Evolutionary conservation across 495 filamentous ascomycete genomes (phyloP).

Genomic region (Letharia lupina): DNA sequence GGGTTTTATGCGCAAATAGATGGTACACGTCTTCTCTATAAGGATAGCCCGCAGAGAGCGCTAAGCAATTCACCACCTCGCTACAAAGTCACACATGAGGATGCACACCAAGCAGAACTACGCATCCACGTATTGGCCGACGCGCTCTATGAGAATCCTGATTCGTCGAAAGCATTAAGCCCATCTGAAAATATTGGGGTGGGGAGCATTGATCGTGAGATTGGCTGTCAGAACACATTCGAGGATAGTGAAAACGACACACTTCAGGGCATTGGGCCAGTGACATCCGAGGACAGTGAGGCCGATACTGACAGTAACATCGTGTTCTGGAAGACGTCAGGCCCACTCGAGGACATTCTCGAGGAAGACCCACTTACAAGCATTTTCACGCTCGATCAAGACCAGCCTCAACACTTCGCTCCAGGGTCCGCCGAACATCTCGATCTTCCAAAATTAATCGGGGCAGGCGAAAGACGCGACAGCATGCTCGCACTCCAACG

Average conservation of each 20-base stretch:
- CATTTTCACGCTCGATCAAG: not conserved
- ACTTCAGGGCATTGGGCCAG: not conserved
- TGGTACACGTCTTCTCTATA: not conserved
- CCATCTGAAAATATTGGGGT: not conserved
- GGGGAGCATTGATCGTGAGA: not conserved
- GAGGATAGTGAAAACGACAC: not conserved
- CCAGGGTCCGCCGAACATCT: not conserved
- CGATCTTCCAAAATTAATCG: not conserved
- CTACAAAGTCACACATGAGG: not conserved
- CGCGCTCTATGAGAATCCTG: not conserved
- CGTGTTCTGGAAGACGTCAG: not conserved
- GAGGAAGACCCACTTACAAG: not conserved
- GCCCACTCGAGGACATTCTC: not conserved
- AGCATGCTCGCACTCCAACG: not conserved
- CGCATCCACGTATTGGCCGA: not conserved
- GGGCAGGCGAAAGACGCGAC: not conserved
- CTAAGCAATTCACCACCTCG: not conserved
- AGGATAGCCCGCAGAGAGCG: not conserved
- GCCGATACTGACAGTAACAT: not conserved
- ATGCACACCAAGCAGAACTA: not conserved
- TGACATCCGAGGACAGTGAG: not conserved
- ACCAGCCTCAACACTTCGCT: not conserved
- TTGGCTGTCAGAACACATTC: not conserved
- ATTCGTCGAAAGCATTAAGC: not conserved
- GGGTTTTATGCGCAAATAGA: not conserved